Percentiles rank a stretch among this genome's conserved stretches.
These are phyloP conservation scores for Colletotrichum sp. DNA, from an alignment of 2,329 filamentous ascomycete species.

Conservation along the genomic window DNA sequence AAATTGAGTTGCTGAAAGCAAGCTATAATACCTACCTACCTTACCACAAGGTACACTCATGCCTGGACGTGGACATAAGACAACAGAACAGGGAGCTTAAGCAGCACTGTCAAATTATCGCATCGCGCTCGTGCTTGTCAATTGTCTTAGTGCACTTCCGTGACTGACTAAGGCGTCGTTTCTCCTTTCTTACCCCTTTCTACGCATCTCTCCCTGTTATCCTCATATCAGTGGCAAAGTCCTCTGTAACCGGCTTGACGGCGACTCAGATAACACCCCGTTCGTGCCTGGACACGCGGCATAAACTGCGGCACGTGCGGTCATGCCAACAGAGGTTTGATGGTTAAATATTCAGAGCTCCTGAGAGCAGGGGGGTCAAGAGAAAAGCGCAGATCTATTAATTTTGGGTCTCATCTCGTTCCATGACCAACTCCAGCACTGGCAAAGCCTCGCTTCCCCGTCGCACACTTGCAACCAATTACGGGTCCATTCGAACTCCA, in stretches of 20 bases:
- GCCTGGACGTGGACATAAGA: not conserved
- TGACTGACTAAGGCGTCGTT: not conserved
- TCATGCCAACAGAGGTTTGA: not conserved
- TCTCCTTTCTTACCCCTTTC: not conserved
- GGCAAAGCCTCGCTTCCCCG: not conserved
- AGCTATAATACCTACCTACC: not conserved
- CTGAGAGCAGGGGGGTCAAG: not conserved
- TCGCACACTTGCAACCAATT: not conserved
- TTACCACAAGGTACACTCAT: not conserved
- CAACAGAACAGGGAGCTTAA: not conserved
- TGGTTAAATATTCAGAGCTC: not conserved
- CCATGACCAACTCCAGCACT: not conserved
- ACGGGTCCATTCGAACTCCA: not conserved
- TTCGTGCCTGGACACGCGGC: not conserved
- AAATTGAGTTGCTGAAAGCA: not conserved
- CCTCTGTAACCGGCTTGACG: not conserved
- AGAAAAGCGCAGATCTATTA: conserved; percentile 14
- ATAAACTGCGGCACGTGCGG: not conserved
- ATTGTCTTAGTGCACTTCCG: not conserved
- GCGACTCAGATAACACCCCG: not conserved
- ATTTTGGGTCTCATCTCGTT: conserved; percentile 1
- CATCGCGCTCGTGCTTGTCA: not conserved
- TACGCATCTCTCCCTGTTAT: not conserved
- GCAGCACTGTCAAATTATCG: not conserved
- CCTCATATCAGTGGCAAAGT: not conserved